phyloP scores from a whole-genome alignment of 805 yeast species.

The Hanseniaspora valbyensis region DNA sequence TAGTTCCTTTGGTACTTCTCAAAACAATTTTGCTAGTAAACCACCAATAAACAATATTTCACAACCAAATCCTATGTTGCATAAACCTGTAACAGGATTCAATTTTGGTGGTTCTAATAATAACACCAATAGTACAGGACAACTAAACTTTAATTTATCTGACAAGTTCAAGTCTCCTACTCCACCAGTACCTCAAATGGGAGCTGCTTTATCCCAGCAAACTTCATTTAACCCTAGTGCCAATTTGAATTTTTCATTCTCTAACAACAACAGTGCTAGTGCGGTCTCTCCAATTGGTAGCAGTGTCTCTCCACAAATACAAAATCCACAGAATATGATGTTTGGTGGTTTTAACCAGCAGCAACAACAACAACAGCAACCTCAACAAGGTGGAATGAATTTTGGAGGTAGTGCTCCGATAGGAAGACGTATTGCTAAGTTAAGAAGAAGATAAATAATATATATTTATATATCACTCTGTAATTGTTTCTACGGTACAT shows the following conservation, averaged over 20 bases:
- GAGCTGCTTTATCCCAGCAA: constrained; percentile 12
- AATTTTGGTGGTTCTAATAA: neutral
- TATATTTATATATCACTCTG: too few species aligned
- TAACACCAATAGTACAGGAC: neutral
- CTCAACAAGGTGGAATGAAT: neutral
- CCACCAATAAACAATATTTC: too few species aligned
- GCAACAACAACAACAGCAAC: too few species aligned
- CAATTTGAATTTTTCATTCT: constrained; percentile 15
- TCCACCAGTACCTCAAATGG: constrained; percentile 13
- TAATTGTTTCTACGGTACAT: too few species aligned
- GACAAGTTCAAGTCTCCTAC: constrained; percentile 16
- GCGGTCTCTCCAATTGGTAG: constrained; percentile 1
- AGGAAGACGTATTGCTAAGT: constrained; percentile 16
- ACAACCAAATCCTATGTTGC: constrained; percentile 5
- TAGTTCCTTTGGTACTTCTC: neutral
- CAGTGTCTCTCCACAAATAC: neutral
- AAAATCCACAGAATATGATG: constrained; percentile 8
- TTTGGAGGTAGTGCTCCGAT: constrained; percentile 15
- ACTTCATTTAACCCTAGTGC: constrained; percentile 16
- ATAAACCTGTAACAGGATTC: constrained; percentile 11
- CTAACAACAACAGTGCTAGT: constrained; percentile 10
- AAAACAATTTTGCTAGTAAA: neutral
- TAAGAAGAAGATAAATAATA: constrained; percentile 9
- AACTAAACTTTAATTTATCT: constrained; percentile 7
- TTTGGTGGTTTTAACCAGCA: constrained; percentile 15